Evolutionary conservation across 352 stramenopile genomes (phyloP).

Genomic region (Phytopythium chamaehyphon): DNA sequence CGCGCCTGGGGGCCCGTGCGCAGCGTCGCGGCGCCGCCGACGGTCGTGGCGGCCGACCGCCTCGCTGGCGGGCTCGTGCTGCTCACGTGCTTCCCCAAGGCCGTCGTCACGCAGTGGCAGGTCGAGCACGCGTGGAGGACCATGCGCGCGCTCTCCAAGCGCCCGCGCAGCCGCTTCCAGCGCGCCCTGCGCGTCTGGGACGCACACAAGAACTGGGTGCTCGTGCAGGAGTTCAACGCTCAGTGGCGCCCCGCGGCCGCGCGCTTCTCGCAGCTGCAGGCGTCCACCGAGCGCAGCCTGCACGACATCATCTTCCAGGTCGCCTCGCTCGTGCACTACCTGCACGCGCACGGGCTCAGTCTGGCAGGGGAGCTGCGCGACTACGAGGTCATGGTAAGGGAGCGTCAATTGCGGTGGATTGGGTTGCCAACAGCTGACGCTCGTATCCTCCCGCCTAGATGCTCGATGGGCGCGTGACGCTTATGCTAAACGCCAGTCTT

Average conservation of each 20-base stretch:
- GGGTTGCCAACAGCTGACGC: neutral
- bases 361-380: constrained; percentile 43
- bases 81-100: constrained; percentile 36
- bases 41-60: constrained; percentile 16
- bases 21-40: constrained; percentile 15
- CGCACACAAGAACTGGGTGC: constrained; percentile 43
- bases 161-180: constrained; percentile 31
- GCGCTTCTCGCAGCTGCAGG: constrained; percentile 11
- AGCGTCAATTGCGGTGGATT: neutral
- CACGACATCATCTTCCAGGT: constrained; percentile 47
- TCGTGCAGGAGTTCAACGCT: constrained; percentile 42
- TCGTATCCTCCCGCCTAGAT: constrained; percentile 16
- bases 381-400: constrained; percentile 48
- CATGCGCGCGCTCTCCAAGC: constrained; percentile 24
- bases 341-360: constrained; percentile 49
- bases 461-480: constrained; percentile 26
- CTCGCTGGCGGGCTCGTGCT: constrained; percentile 16
- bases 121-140: constrained; percentile 39
- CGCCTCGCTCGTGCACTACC: constrained; percentile 47
- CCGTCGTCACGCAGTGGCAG: constrained; percentile 36
- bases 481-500: constrained; percentile 37
- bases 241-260: constrained; percentile 27
- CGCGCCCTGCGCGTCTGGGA: constrained; percentile 46
- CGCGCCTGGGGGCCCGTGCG: constrained; percentile 6
- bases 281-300: constrained; percentile 41